Base-by-base conservation (phyloP, 2,329 filamentous ascomycete species). In the Claviceps arundinis region DNA sequence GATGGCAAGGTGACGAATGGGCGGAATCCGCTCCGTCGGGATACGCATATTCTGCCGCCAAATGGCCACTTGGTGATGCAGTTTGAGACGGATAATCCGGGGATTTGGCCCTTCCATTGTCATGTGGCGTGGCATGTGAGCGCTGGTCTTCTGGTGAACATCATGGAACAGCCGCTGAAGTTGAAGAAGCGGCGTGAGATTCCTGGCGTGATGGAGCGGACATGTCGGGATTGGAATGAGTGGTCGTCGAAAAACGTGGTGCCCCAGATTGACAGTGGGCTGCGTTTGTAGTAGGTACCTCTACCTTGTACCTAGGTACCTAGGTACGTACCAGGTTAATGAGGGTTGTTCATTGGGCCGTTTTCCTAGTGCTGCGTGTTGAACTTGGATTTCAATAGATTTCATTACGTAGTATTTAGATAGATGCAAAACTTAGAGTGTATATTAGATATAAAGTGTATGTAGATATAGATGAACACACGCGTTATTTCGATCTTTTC, bases 71-170 rank as follows among this genome's bases (percentile, higher is more conserved):
- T 76, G 3, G 70, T 75, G n/a, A 64, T 79, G 50, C 74, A 72
- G 2, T 73, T 76, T 55, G 63, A 73, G 57, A 68, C 69, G 0
- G 66, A 71, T 52, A 79, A 78, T 60, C 72, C 75, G 1, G 74
- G 75, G 0, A 63, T 65, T 0, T 76, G 73, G 73, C 60, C 74
- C 1, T 68, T 76, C 57, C 74, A 76, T 58, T 77, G 74, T 58
- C 73, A 76, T 57, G 72, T 75, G 22, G 66, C 66, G 34, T 75
- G 71, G 70, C 74, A 77, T 26, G 45, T 4, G 22, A 47, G 45
- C 30, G 45, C 52, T 9, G 45, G 45, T 9, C n/a, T 47, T 9
- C 45, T 47, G 8, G 45, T 47, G 4, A 47, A 47, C 11, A 47
- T 47, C n/a, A 47, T 47, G 45, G 45, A 47, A 30, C 45, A 37